A percentile compares a stretch with the other conserved stretches of the same genome.
phyloP scores from a whole-genome alignment of 108 stramenopile genomes.

The Cyclotella atomus region DNA sequence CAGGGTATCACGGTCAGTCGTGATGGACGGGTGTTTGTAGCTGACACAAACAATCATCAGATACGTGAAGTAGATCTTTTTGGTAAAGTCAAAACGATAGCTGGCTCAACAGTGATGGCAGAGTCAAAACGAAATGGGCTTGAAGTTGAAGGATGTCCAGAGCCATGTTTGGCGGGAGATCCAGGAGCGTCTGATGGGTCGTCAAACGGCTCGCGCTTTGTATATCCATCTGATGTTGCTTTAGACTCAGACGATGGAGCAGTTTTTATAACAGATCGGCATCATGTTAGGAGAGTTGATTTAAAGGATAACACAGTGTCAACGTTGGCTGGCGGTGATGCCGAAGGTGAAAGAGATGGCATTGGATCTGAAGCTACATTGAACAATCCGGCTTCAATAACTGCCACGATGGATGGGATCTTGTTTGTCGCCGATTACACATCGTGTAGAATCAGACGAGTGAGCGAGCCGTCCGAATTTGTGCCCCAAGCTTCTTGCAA shows the following conservation, averaged over 20 bases:
- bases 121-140: conserved; percentile 30
- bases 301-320: conserved; percentile 53
- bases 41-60: conserved; percentile 88
- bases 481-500: conserved; percentile 55
- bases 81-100: conserved; percentile 63
- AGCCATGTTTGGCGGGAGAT: conserved; percentile 75
- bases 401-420: conserved; percentile 62
- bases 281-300: conserved; percentile 60
- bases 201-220: conserved; percentile 52
- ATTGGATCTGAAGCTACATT: conserved; percentile 64
- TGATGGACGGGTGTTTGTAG: conserved; percentile 70
- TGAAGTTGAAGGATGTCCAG: conserved; percentile 42
- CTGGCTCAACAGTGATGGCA: conserved; percentile 40
- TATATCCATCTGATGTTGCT: conserved; percentile 79
- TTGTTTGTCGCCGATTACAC: conserved; percentile 68
- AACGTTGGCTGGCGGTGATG: conserved; percentile 68
- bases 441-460: conserved; percentile 67
- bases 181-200: conserved; percentile 65
- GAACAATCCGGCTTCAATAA: conserved; percentile 65
- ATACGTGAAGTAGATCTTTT: conserved; percentile 61
- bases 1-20: conserved; percentile 68
- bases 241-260: conserved; percentile 47
- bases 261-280: conserved; percentile 73
- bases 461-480: conserved; percentile 45
- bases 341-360: conserved; percentile 70